phyloP scores from a whole-genome alignment of 148 eudicot genomes.

The Polygonum aviculare region DNA sequence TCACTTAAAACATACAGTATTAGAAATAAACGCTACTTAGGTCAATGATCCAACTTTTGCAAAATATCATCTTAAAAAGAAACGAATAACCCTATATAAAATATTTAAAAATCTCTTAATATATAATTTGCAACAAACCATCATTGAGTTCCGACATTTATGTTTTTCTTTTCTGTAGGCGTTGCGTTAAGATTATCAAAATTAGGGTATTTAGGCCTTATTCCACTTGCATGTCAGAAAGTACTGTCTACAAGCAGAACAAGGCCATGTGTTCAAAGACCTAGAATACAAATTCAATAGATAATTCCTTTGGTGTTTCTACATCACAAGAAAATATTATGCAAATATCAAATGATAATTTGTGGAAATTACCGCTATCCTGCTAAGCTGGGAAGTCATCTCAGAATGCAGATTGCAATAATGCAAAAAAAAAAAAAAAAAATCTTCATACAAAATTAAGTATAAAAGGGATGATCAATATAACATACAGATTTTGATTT shows the following conservation, averaged over 20 bases:
- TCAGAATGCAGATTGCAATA: not conserved
- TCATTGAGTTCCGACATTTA: too few relatives aligned
- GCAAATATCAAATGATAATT: not conserved
- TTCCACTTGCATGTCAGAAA: too few relatives aligned
- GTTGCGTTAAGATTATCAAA: too few relatives aligned
- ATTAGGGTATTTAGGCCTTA: too few relatives aligned
- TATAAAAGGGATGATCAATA: constrained; percentile 15
- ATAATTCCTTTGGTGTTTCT: not conserved
- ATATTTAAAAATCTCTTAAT: too few relatives aligned
- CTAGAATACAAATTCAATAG: not conserved
- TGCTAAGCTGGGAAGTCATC: not conserved
- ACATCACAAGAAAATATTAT: not conserved
- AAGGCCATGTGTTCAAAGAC: not conserved
- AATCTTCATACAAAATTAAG: constrained; percentile 5
- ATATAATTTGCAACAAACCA: not conserved
- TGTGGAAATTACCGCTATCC: not conserved
- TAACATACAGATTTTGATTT: constrained; percentile 58
- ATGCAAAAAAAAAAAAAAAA: not conserved
- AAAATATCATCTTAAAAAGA: too few relatives aligned
- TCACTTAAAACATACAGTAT: too few relatives aligned
- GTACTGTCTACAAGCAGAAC: too few relatives aligned
- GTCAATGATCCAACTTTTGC: too few relatives aligned
- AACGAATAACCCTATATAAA: too few relatives aligned
- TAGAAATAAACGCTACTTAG: too few relatives aligned
- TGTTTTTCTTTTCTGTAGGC: too few relatives aligned